phyloP scores from a whole-genome alignment of 345 rosid genomes.

The Microthlaspi erraticum region DNA sequence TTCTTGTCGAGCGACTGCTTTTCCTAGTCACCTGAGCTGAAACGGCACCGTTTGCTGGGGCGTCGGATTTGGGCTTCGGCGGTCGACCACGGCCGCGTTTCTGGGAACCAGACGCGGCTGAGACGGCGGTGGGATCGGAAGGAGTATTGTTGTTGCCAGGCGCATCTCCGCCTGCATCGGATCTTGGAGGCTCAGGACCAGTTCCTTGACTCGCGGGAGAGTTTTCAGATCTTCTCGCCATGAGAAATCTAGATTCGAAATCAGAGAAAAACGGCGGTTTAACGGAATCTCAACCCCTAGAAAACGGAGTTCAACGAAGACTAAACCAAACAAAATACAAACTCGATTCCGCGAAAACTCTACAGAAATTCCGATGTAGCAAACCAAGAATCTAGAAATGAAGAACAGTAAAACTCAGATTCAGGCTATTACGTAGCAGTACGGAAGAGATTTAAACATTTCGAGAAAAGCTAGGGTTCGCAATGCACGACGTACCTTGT shows the following conservation, averaged over 20 bases:
- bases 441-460: not conserved
- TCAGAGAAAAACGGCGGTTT: conserved; percentile 23
- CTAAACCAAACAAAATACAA: not conserved
- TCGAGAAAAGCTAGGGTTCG: conserved; percentile 36
- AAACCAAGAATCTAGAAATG: conserved; percentile 1
- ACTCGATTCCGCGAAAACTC: conserved; percentile 23
- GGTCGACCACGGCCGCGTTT: conserved; percentile 82
- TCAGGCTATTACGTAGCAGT: not conserved
- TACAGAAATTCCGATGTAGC: not conserved
- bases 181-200: conserved; percentile 28
- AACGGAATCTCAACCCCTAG: conserved; percentile 18
- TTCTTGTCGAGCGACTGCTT: conserved; percentile 53
- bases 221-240: conserved; percentile 32
- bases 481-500: conserved; percentile 46
- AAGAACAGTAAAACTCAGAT: conserved; percentile 1
- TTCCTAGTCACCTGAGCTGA: conserved; percentile 23
- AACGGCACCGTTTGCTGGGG: conserved; percentile 17
- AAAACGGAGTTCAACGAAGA: conserved; percentile 25
- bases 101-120: conserved; percentile 23
- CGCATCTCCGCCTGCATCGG: conserved; percentile 10
- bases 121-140: conserved; percentile 32
- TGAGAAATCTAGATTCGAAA: conserved; percentile 25
- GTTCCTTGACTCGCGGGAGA: not conserved
- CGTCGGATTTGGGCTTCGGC: conserved; percentile 48
- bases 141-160: not conserved